Evolutionary conservation across 2,329 filamentous ascomycete genomes (phyloP).

Genomic region (Curvularia eragrostidis): DNA sequence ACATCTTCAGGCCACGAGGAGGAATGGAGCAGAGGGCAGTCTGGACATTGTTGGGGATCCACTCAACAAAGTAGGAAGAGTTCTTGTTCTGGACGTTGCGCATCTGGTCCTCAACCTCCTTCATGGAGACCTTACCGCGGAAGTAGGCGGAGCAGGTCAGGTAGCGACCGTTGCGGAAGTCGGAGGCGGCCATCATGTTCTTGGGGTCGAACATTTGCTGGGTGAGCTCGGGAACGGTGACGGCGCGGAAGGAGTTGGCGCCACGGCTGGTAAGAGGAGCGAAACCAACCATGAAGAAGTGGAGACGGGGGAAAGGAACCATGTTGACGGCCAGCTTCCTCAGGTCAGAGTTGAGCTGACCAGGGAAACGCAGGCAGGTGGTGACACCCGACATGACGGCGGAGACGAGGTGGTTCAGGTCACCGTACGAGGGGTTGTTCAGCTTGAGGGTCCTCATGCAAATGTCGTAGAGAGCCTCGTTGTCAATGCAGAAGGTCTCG

Average conservation of each 20-base stretch:
- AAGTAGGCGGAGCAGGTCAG: slow-evolving; percentile 99
- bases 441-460: slow-evolving; percentile 99
- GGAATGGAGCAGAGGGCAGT: slow-evolving; percentile 99
- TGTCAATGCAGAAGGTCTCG: slow-evolving; percentile 99
- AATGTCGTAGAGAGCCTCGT: slow-evolving; percentile 99
- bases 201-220: slow-evolving; percentile 99
- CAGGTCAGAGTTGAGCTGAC: slow-evolving; percentile 99
- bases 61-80: slow-evolving; percentile 99
- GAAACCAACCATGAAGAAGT: slow-evolving; percentile 99
- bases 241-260: slow-evolving; percentile 94
- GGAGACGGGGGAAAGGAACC: slow-evolving; percentile 99
- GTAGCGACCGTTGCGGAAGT: slow-evolving; percentile 99
- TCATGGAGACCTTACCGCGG: slow-evolving; percentile 99
- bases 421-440: slow-evolving; percentile 96
- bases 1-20: slow-evolving; percentile 98
- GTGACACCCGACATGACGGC: slow-evolving; percentile 99
- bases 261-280: slow-evolving; percentile 94
- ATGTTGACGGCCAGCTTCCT: slow-evolving; percentile 99
- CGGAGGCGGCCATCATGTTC: slow-evolving; percentile 99
- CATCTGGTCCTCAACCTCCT: slow-evolving; percentile 99
- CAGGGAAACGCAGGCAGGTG: slow-evolving; percentile 98
- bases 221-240: slow-evolving; percentile 96
- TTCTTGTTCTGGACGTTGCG: slow-evolving; percentile 99
- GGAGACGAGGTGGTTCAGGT: slow-evolving; percentile 99
- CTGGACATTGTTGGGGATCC: slow-evolving; percentile 99